phyloP scores from a whole-genome alignment of 2,329 filamentous ascomycete genomes.

The Nemania sp. region DNA sequence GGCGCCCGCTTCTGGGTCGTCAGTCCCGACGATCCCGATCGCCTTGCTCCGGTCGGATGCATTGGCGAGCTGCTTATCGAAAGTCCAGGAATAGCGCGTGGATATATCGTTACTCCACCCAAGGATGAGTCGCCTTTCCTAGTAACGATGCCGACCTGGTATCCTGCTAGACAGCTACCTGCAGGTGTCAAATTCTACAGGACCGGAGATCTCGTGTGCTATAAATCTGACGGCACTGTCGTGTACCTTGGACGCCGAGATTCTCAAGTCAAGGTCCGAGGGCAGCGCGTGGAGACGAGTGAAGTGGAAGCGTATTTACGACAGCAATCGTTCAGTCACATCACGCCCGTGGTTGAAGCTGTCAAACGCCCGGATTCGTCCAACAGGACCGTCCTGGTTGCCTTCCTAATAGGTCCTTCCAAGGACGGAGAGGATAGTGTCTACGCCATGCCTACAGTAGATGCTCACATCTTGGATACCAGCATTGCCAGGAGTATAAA shows the following conservation, averaged over 20 bases:
- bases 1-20: conserved; percentile 13
- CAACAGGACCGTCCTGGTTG: background rate
- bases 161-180: conserved; percentile 2
- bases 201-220: conserved; percentile 14
- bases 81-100: conserved; percentile 7
- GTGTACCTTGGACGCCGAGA: conserved; percentile 10
- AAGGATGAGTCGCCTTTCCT: background rate
- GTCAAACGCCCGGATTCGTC: conserved; percentile 1
- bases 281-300: conserved; percentile 13
- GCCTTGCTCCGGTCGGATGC: conserved; percentile 12
- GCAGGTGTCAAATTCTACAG: conserved; percentile 10
- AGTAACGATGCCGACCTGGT: conserved; percentile 6
- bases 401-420: conserved; percentile 7
- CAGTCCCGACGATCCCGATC: conserved; percentile 1
- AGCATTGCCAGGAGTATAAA: conserved; percentile 1
- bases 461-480: conserved; percentile 1
- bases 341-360: conserved; percentile 9
- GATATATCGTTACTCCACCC: conserved; percentile 9
- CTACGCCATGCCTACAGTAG: background rate
- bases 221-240: conserved; percentile 9
- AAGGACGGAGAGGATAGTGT: background rate
- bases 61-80: conserved; percentile 16
- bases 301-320: conserved; percentile 15
- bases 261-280: conserved; percentile 17
- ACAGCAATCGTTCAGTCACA: conserved; percentile 1